A percentile compares a stretch with the other conserved stretches of the same genome.
Conservation (phyloP, 1,139 yeast genomes). For the Saccharomycopsis phalli region DNA sequence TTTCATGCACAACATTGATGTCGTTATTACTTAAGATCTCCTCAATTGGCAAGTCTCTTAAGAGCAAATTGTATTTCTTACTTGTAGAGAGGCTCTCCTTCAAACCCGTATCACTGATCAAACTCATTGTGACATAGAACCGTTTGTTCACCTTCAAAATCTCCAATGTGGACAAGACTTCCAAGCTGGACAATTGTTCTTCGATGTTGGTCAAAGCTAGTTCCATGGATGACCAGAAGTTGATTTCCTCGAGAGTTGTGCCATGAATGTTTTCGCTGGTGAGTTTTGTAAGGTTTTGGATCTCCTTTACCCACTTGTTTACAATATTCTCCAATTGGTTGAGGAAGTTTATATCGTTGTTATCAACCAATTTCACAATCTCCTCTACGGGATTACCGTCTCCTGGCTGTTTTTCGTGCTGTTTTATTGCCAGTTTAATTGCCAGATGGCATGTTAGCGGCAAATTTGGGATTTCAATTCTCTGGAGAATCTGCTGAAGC, state of each 20-base stretch:
- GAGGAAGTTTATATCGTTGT: slow-evolving; percentile 47
- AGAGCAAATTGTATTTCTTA: slow-evolving; percentile 47
- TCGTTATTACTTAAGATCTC: slow-evolving; percentile 46
- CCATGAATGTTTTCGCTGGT: slow-evolving; percentile 49
- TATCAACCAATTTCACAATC: slow-evolving; percentile 28
- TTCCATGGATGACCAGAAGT: slow-evolving; percentile 75
- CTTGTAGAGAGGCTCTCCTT: slow-evolving; percentile 47
- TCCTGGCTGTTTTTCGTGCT: slow-evolving; percentile 24
- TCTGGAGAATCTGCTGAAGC: slow-evolving; percentile 59
- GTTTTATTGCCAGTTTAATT: slow-evolving; percentile 34
- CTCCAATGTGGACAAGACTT: slow-evolving; percentile 50
- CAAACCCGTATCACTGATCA: slow-evolving; percentile 66
- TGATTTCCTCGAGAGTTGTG: slow-evolving; percentile 58
- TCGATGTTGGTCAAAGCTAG: slow-evolving; percentile 47
- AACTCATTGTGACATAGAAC: slow-evolving; percentile 68
- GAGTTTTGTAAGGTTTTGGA: slow-evolving; percentile 49
- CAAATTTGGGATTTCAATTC: slow-evolving; percentile 62
- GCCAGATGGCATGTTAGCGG: slow-evolving; percentile 44
- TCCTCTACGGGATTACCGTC: slow-evolving; percentile 28
- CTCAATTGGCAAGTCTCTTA: slow-evolving; percentile 64
- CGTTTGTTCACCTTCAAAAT: slow-evolving; percentile 65
- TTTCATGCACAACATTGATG: slow-evolving; percentile 37
- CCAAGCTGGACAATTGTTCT: slow-evolving; percentile 48
- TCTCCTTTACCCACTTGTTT: slow-evolving; percentile 63
- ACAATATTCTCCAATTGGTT: slow-evolving; percentile 61